These are phyloP conservation scores for Debaryomycetaceae sp. DNA, from an alignment of 1,139 yeast genomes.

Conservation along the genomic window DNA sequence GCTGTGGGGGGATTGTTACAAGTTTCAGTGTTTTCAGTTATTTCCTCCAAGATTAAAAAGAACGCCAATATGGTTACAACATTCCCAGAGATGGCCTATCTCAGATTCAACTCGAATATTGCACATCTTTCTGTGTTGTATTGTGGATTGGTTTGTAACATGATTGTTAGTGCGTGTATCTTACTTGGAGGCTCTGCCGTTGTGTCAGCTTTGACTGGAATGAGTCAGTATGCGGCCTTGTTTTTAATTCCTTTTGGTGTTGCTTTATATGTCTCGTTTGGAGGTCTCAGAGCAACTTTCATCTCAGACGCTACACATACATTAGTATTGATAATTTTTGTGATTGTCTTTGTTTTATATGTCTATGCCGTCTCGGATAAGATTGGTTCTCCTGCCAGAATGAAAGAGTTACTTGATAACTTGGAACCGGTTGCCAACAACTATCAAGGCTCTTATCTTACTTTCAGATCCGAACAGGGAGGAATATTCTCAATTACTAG, in stretches of 20 bases:
- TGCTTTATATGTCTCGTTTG: constrained; percentile 33
- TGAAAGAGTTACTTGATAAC: constrained; percentile 20
- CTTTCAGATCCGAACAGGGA: constrained; percentile 29
- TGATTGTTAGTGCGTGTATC: constrained; percentile 32
- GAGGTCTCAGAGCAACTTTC: constrained; percentile 41
- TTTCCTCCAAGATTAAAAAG: constrained; percentile 29
- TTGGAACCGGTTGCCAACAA: constrained; percentile 27
- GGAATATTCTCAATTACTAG: constrained; percentile 26
- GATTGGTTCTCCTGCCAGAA: constrained; percentile 27
- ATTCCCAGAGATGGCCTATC: constrained; percentile 25
- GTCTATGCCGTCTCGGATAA: constrained; percentile 12
- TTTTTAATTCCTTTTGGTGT: constrained; percentile 38
- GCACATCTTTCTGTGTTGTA: constrained; percentile 30
- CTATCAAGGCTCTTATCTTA: constrained; percentile 29
- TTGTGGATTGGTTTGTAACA: constrained; percentile 28
- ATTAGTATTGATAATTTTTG: constrained; percentile 27
- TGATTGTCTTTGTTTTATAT: constrained; percentile 22
- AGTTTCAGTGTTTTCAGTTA: constrained; percentile 23
- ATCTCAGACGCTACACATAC: constrained; percentile 35
- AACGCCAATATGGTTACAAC: constrained; percentile 29
- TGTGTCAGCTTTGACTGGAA: constrained; percentile 30
- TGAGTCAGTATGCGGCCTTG: constrained; percentile 30
- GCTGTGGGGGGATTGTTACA: constrained; percentile 29
- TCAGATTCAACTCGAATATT: constrained; percentile 24
- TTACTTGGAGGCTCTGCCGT: constrained; percentile 37